Evolutionary conservation across 2,329 filamentous ascomycete species (phyloP), one percentile per base, ranked within the genome.

Genomic region (Ilyonectria mors-panacis): DNA sequence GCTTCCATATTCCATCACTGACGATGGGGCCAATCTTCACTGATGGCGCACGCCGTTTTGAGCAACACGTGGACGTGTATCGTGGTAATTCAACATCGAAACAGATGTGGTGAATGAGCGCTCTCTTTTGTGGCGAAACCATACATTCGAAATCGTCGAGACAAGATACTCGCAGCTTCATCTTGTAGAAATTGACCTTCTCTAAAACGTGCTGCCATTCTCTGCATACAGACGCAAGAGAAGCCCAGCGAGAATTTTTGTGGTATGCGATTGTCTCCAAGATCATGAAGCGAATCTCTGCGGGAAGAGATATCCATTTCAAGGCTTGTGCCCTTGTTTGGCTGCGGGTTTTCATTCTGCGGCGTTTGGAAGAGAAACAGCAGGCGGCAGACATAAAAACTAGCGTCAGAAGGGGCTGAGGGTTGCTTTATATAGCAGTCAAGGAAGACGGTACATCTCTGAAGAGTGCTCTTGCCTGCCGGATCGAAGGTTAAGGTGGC

Each of bases 131-230:
- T 13, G 17, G 63, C 6, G 61, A 51, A 51, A 75, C 44, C 5
- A 77, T 67, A 17, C 12, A 12, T 65, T 71, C 50, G 54, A 77
- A 72, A 19, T 72, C 64, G 15, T 73, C 72, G 7, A 79, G 72
- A 63, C 73, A 76, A 59, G 74, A 61, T 35, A 59, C 45, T 50
- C 54, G 51, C 26, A 81, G 63, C 47, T 73, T 77, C 1, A 80
- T 53, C 63, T 70, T 70, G 62, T 51, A 47, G 55, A 80, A 80
- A 53, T 75, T 81, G 15, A 3, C 7, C 48, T 68, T 76, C 65
- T 80, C 77, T 26, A 81, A 58, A 63, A 76, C 59, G 50, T 55
- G 8, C 64, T 78, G 78, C 79, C 78, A 82, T 75, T 81, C 79
- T 72, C 60, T 79, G 72, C 77, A 80, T 9, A 81, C 77, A 51